Evolutionary conservation across 345 rosid genomes (phyloP), one percentile per base, ranked within the genome.

Genomic region (Eucalyptus leucophloia): DNA sequence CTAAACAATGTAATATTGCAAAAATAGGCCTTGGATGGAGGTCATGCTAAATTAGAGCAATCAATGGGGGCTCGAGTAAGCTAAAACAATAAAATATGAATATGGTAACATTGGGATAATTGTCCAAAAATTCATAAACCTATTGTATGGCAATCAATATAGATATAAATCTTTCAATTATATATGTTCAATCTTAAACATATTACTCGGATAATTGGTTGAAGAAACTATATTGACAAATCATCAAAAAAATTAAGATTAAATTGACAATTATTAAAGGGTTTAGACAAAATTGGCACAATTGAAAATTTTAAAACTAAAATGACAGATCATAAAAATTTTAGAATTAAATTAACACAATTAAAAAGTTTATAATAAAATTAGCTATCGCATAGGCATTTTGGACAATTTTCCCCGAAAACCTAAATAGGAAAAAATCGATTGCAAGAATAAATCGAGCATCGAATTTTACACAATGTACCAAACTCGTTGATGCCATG

Each of bases 171-270:
- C 6, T 56, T 56, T 56, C 30, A 56, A 56, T 56, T 56, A 9
- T 4, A 5, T 56, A 0, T 9, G 3, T 24, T 56, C 30, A 24
- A 24, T 56, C 30, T 0, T 56, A 56, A 56, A 56, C 2, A 4
- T 56, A 2, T 56, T 56, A 9, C 30, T 56, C 1, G 1, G 1
- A 56, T 56, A 5, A 56, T 56, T 56, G 62, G 30, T 13, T 23
- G 0, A 56, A 23, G 6, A 9, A 5, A 56, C 3, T 2, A 56
- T 9, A 56, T 56, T 10, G 3, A 5, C 30, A 56, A 56, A 56
- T 56, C 58, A 56, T 56, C 14, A 56, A 56, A 56, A 56, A 56
- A 9, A 0, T 24, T 56, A 24, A 0, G 13, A 56, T 24, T 56
- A 56, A 24, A 56, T 56, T 9, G 3, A 56, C 62, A 24, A 24